Conservation (phyloP, 306 rosid genomes). For the Lotus japonicus region DNA sequence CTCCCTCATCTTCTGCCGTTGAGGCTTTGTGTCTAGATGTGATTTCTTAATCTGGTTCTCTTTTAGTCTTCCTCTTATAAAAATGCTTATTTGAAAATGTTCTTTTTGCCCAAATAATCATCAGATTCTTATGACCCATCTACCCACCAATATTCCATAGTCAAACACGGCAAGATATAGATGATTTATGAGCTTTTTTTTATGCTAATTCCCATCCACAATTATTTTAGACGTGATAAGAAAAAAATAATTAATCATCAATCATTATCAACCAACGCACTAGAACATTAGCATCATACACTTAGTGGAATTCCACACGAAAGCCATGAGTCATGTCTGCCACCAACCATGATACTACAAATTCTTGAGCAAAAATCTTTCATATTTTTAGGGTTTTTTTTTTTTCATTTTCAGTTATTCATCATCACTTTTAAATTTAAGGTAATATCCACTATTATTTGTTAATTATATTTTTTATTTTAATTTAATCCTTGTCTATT, state of each 20-base stretch:
- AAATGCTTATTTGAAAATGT: background rate
- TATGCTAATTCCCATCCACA: background rate
- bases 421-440: too few species aligned
- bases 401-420: too few species aligned
- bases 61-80: too few species aligned
- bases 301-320: conserved; percentile 18
- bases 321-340: conserved; percentile 9
- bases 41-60: too few species aligned
- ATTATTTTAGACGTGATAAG: background rate
- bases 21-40: too few species aligned
- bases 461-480: too few species aligned
- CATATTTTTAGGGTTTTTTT: background rate
- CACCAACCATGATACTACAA: conserved; percentile 15
- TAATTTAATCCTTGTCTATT: too few species aligned
- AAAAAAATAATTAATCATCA: too few species aligned
- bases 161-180: background rate
- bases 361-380: background rate
- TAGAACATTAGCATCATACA: background rate
- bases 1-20: too few species aligned
- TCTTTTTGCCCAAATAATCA: background rate
- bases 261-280: conserved; percentile 12
- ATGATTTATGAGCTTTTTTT: background rate
- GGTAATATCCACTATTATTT: too few species aligned
- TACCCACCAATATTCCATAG: background rate
- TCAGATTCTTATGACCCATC: background rate